Base-by-base conservation (phyloP, 176 grass and related monocot genomes). In the Alopecurus myosuroides region DNA sequence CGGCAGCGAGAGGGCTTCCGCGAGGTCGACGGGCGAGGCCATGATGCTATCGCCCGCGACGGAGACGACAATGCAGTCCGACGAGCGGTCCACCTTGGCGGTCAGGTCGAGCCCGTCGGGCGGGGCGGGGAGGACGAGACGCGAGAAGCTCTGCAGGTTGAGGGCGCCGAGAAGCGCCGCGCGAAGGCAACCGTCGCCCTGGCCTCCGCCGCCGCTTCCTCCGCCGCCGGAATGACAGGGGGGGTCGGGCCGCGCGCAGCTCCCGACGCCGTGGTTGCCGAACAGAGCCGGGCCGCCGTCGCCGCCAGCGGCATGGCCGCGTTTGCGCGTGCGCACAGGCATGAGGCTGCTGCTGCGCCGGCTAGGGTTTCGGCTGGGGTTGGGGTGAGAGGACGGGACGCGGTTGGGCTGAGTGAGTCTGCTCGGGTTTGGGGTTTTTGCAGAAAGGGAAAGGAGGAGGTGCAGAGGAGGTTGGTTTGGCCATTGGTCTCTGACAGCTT, bases 401-500 rank as follows among this genome's bases (percentile, higher is more conserved):
- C 19, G 40, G 57, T 44, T 82, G 34, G 28, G 83, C 63, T 12
- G 42, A n/a, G n/a, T n/a, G n/a, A 46, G 70, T 5, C 53, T 36
- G 82, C 44, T 81, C 74, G 28, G 56, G 14, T 29, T 30, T 78
- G 65, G 84, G 88, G 76, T 52, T 90, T 90, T 77, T 65, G 44
- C 55, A 18, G 44, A 83, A 83, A 74, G 10, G 34, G 76, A 26
- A 53, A 11, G 25, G 36, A n/a, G 13, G 52, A 61, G 76, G 45
- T 31, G 36, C 76, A n/a, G n/a, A 74, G 44, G 17, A 13, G 25
- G 79, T 12, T 57, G 42, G 55, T 82, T 76, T 28, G 26, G 23
- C 70, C 12, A 83, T 78, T 90, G 74, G 48, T 86, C 86, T 63
- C 52, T 88, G 81, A 88, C 77, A 70, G 26, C 50, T 9, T 23